Evolutionary conservation across 2,329 filamentous ascomycete genomes (phyloP), one percentile per base, ranked within the genome.

Genomic region (Colletotrichum destructivum): DNA sequence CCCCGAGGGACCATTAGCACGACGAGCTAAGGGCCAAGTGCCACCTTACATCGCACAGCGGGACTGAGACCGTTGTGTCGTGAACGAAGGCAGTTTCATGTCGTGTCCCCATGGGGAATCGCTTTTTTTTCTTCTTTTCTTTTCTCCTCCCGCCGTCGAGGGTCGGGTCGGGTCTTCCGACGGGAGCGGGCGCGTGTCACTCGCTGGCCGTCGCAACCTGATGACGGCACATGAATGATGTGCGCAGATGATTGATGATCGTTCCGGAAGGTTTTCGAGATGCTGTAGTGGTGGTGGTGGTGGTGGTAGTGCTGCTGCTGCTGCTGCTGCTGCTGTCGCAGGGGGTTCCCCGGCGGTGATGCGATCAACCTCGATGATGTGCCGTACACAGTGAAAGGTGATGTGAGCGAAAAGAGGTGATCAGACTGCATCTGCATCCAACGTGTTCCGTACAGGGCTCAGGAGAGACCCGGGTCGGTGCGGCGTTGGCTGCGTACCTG

Each of bases 231-330:
- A 71, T 69, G 69, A 69, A 60, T 60, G 69, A 71, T 71, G 51
- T 63, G 59, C 65, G 59, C 59, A 59, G 46, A 71, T 69, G 69
- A 71, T 62, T 54, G 59, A 65, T 51, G 59, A 69, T 63, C 69
- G 60, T 47, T 69, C 59, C 59, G 59, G 60, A 46, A 18, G 31
- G 26, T 66, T 55, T 47, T 42, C 26, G 55, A n/a, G 21, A 59
- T 52, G 47, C 31, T 31, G 31, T 31, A 7, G 31, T 8, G 31
- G 31, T 9, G 31, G 31, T 9, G 6, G 31, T 31, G 7, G 6
- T 26, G 26, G 26, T 26, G 1, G 31, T 31, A 2, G 13, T 60
- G 47, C 12, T 49, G 12, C 11, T 49, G 47, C 47, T 49, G 16
- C 47, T 55, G 55, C 52, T 67, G 44, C 51, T 60, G 46, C 21